Conservation (phyloP, 2,329 filamentous ascomycete species). For the Erysiphe neolycopersici region DNA sequence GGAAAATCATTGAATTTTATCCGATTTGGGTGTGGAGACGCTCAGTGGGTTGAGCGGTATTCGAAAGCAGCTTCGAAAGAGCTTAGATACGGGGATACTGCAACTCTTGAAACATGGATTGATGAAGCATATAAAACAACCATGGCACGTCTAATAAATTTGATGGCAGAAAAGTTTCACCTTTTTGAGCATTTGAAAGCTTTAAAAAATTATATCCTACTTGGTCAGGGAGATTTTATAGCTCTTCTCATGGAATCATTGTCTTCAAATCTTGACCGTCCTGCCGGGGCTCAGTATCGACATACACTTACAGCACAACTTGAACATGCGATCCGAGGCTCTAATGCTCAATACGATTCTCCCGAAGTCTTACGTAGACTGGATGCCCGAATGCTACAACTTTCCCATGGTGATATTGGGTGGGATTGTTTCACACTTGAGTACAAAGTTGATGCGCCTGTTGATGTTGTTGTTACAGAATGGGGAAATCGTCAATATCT, state of each 20-base stretch:
- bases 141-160: slow-evolving; percentile 76
- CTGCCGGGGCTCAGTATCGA: slow-evolving; percentile 87
- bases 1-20: slow-evolving; percentile 98
- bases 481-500: slow-evolving; percentile 92
- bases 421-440: slow-evolving; percentile 99
- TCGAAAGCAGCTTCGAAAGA: slow-evolving; percentile 83
- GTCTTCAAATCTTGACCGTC: slow-evolving; percentile 72
- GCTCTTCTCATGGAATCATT: slow-evolving; percentile 91
- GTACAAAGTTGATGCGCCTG: slow-evolving; percentile 90
- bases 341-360: slow-evolving; percentile 87
- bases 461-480: slow-evolving; percentile 90
- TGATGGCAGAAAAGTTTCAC: slow-evolving; percentile 91
- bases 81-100: slow-evolving; percentile 75
- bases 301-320: slow-evolving; percentile 94
- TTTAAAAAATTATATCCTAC: slow-evolving; percentile 77
- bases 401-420: slow-evolving; percentile 87
- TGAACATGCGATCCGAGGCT: slow-evolving; percentile 88
- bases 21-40: slow-evolving; percentile 78
- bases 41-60: slow-evolving; percentile 85
- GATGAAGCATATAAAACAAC: slow-evolving; percentile 95
- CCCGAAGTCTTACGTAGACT: slow-evolving; percentile 73
- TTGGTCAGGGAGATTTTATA: slow-evolving; percentile 94
- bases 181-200: slow-evolving; percentile 79
- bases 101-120: slow-evolving; percentile 73
- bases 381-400: slow-evolving; percentile 92